These are phyloP conservation scores for Pinus albicaulis DNA, from an alignment of 75 land plant genomes.

Conservation along the genomic window DNA sequence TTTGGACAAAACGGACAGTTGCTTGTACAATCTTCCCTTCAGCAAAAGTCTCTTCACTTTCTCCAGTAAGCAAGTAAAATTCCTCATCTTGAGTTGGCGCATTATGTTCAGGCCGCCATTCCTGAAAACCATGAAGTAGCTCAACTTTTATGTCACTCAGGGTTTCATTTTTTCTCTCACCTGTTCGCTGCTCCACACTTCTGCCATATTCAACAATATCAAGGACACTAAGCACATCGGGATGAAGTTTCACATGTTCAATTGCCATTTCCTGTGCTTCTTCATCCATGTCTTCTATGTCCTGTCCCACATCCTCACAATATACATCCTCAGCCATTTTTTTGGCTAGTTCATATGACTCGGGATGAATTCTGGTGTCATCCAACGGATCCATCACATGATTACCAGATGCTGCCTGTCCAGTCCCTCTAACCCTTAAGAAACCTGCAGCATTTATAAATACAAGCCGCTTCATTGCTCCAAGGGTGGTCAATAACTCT, in stretches of 20 bases:
- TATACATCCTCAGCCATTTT: conserved; percentile 79
- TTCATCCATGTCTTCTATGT: conserved; percentile 70
- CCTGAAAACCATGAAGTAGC: conserved; percentile 81
- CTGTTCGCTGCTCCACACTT: conserved; percentile 20
- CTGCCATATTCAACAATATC: conserved; percentile 56
- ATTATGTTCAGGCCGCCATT: conserved; percentile 58
- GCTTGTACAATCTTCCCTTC: conserved; percentile 82
- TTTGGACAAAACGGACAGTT: conserved; percentile 63
- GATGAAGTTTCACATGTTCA: conserved; percentile 82
- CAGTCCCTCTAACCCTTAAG: conserved; percentile 82
- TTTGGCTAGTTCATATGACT: conserved; percentile 82
- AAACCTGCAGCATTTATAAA: conserved; percentile 87
- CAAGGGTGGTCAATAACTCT: conserved; percentile 58
- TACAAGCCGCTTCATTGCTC: conserved; percentile 66
- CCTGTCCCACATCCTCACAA: conserved; percentile 40
- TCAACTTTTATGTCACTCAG: conserved; percentile 69
- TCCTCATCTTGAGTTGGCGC: conserved; percentile 68
- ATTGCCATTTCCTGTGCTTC: conserved; percentile 83
- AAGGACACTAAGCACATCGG: conserved; percentile 45
- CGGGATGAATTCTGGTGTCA: conserved; percentile 97
- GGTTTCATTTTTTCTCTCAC: conserved; percentile 49
- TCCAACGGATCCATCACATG: conserved; percentile 79
- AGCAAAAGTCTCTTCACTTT: conserved; percentile 72
- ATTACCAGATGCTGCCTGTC: conserved; percentile 71
- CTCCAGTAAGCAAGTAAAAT: conserved; percentile 81